Conservation (phyloP, 1,284 basidiomycete genomes). For the Hemileia vastatrix region DNA sequence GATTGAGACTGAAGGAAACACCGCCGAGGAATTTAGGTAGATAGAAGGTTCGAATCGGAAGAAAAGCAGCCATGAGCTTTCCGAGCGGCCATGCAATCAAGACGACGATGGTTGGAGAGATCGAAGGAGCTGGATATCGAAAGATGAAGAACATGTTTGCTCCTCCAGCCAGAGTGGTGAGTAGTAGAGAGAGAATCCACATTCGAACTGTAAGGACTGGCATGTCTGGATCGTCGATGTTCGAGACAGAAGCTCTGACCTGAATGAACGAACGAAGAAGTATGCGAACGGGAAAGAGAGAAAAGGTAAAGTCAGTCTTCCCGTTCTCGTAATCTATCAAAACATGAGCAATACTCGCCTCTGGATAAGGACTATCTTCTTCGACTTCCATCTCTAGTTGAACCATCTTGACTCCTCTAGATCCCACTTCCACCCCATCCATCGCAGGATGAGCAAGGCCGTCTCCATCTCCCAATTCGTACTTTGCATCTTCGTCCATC, state of each 20-base stretch:
- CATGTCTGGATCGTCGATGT: slow-evolving; percentile 91
- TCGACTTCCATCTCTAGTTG: too few relatives aligned
- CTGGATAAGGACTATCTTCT: slow-evolving; percentile 91
- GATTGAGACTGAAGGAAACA: slow-evolving; percentile 38
- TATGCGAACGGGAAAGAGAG: slow-evolving; percentile 29
- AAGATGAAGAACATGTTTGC: slow-evolving; percentile 89
- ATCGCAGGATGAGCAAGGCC: slow-evolving; percentile 28
- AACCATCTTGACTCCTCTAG: slow-evolving; percentile 33
- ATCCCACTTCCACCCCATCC: slow-evolving; percentile 27
- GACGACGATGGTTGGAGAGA: slow-evolving; percentile 69
- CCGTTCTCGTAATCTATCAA: too few relatives aligned
- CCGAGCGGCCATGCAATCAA: slow-evolving; percentile 79
- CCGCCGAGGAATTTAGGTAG: slow-evolving; percentile 43
- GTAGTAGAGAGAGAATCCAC: slow-evolving; percentile 70
- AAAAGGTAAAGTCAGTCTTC: too few relatives aligned
- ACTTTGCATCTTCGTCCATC: slow-evolving; percentile 12
- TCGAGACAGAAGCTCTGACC: slow-evolving; percentile 91
- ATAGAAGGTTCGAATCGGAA: slow-evolving; percentile 68
- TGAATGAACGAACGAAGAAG: too few relatives aligned
- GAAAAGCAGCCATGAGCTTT: slow-evolving; percentile 66
- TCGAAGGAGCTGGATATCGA: slow-evolving; percentile 73
- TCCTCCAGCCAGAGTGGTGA: slow-evolving; percentile 59
- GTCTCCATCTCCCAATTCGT: slow-evolving; percentile 26
- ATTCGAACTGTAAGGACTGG: slow-evolving; percentile 74
- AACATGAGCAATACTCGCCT: slow-evolving; percentile 46